Percentiles rank a stretch among this genome's conserved stretches.
Evolutionary conservation across 2,329 filamentous ascomycete genomes (phyloP).

Genomic region (Colletotrichum orchidophilum): DNA sequence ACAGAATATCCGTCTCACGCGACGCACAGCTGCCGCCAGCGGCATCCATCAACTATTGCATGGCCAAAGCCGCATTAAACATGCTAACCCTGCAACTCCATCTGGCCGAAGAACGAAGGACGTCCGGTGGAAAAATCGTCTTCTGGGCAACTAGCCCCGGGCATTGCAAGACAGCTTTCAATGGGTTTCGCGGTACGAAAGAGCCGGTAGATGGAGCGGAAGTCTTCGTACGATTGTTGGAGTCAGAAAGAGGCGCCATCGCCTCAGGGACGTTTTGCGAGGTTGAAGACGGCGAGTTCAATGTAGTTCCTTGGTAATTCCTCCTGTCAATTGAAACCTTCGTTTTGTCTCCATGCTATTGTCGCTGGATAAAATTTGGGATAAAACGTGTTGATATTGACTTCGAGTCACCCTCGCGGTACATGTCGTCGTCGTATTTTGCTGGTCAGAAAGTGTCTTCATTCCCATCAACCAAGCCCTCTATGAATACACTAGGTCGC

Average conservation of each 20-base stretch:
- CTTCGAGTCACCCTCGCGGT: not conserved
- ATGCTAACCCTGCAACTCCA: not conserved
- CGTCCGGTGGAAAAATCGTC: not conserved
- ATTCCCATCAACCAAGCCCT: slow-evolving; percentile 28
- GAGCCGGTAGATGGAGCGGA: not conserved
- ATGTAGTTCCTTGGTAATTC: not conserved
- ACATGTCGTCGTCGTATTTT: not conserved
- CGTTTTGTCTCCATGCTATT: not conserved
- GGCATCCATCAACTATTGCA: not conserved
- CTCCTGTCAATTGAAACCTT: not conserved
- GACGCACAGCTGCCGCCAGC: not conserved
- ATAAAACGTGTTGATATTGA: not conserved
- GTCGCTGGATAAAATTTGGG: not conserved
- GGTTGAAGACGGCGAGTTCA: not conserved
- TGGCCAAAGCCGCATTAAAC: not conserved
- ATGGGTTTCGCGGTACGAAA: not conserved
- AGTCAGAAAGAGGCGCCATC: not conserved
- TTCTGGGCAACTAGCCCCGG: not conserved
- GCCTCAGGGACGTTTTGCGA: not conserved
- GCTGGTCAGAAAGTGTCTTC: slow-evolving; percentile 31
- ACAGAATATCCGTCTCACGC: not conserved
- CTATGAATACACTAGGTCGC: slow-evolving; percentile 33
- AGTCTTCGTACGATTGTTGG: not conserved
- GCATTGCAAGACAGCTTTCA: slow-evolving; percentile 7
- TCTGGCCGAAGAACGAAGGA: not conserved